Percentiles rank a stretch among this genome's conserved stretches.
Evolutionary conservation across 805 yeast species (phyloP).

Genomic region (Saturnispora bothae): DNA sequence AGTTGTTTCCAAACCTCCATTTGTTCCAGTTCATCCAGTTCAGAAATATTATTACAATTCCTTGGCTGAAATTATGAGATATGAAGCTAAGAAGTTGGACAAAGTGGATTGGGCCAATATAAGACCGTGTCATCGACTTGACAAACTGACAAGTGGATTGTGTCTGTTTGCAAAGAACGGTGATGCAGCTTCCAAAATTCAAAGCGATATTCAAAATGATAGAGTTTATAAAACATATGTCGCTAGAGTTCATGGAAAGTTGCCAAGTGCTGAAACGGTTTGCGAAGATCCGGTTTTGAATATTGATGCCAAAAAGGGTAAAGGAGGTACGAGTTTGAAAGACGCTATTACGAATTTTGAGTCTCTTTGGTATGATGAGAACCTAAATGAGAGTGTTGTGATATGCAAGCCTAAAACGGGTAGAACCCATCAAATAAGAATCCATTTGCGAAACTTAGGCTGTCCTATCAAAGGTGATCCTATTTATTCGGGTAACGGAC

Average conservation of each 20-base stretch:
- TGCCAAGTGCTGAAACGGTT: slow-evolving; percentile 25
- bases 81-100: slow-evolving; percentile 14
- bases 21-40: slow-evolving; percentile 46
- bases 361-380: slow-evolving; percentile 23
- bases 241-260: slow-evolving; percentile 34
- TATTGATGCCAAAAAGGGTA: slow-evolving; percentile 24
- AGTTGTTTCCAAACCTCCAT: slow-evolving; percentile 41
- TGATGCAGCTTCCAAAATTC: slow-evolving; percentile 26
- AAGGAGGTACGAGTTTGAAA: slow-evolving; percentile 18
- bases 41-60: slow-evolving; percentile 36
- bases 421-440: slow-evolving; percentile 46
- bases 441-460: slow-evolving; percentile 40
- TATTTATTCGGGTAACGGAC: slow-evolving; percentile 16
- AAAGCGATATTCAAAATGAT: slow-evolving; percentile 25
- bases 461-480: slow-evolving; percentile 29
- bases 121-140: slow-evolving; percentile 40
- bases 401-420: slow-evolving; percentile 42
- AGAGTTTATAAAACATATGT: slow-evolving; percentile 32
- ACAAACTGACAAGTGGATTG: slow-evolving; percentile 44
- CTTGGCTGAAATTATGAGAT: slow-evolving; percentile 35
- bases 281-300: slow-evolving; percentile 31
- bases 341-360: slow-evolving; percentile 17
- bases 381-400: slow-evolving; percentile 32
- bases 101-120: slow-evolving; percentile 9
- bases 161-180: slow-evolving; percentile 34